Evolutionary conservation across 805 yeast species (phyloP).

Genomic region (Blastobotrys robertii): DNA sequence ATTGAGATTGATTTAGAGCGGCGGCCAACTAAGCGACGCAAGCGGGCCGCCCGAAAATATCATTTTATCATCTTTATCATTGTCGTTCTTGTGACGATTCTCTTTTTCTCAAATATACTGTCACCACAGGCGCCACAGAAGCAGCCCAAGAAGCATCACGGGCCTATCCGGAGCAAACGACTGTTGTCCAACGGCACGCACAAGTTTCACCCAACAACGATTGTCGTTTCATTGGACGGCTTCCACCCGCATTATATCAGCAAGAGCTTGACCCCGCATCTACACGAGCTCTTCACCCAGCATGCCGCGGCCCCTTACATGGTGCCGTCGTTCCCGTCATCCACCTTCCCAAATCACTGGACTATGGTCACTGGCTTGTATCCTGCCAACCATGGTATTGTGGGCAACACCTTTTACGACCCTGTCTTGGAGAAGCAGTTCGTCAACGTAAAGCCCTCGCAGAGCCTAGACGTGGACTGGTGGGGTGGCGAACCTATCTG

Average conservation of each 20-base stretch:
- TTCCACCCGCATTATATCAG: conserved; percentile 84
- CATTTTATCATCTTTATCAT: conserved; percentile 9
- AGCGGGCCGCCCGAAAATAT: conserved; percentile 4
- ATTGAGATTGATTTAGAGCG: conserved; percentile 17
- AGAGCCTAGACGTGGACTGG: conserved; percentile 46
- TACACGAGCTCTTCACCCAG: conserved; percentile 46
- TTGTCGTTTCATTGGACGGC: conserved; percentile 76
- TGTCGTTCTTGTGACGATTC: conserved; percentile 8
- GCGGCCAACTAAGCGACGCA: conserved; percentile 11
- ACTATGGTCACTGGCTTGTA: conserved; percentile 76
- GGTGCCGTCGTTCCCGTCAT: conserved; percentile 80
- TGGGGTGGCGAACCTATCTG: conserved; percentile 94
- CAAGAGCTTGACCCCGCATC: conserved; percentile 53
- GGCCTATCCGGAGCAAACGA: conserved; percentile 5
- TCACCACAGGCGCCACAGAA: background rate
- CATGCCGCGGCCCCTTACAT: conserved; percentile 68
- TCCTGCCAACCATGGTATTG: conserved; percentile 80
- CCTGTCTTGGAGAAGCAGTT: conserved; percentile 46
- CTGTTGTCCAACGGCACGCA: conserved; percentile 49
- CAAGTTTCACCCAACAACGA: conserved; percentile 66
- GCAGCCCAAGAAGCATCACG: background rate
- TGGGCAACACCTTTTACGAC: conserved; percentile 73
- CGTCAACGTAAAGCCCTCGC: conserved; percentile 46
- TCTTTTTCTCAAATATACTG: conserved; percentile 8
- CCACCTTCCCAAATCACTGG: conserved; percentile 91